Base-by-base conservation (phyloP, 192 early-diverging fungal genomes). In the Podila clonocystis region DNA sequence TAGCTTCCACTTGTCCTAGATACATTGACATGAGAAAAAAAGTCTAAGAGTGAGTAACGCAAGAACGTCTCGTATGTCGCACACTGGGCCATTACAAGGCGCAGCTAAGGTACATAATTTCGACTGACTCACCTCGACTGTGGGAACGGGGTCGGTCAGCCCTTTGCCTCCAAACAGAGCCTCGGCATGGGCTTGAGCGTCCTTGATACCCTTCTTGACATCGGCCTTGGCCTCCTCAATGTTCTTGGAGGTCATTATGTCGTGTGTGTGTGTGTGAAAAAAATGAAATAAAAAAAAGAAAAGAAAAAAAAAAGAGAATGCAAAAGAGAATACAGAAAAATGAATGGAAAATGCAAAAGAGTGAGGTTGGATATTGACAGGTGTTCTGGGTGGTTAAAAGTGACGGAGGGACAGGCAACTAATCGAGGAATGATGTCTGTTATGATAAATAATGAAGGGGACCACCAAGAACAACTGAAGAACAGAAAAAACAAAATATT, bases 1-100 rank as follows among this genome's bases (percentile, higher is more conserved):
- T 48, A 99, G 87, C 79, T 96, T 90, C 98, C 98, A 99, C 79
- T 99, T 99, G 86, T 99, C 97, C 92, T 96, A 85, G 22, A 57
- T 45, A 45, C 33, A 29, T 15, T 33, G 33, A 11, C 29, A 41
- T 7, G 28, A 49, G 8, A 62, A n/a, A 20, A 33, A 58, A 29
- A 11, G 24, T 9, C 24, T 28, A 24, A 26, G 24, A 28, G 24
- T 28, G 6, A 29, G 28, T 4, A n/a, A 12, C 30, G 2, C 17
- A 7, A 5, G 29, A 38, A 60, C 34, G n/a, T 26, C 58, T 9
- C 26, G 30, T 12, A 22, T 20, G 15, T 55, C 65, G 3, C 19
- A 11, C n/a, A 17, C 41, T 17, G 41, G 41, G 3, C 41, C 0
- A 15, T 36, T 36, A 3, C 41, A 45, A 45, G 62, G 62, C 74